A percentile compares a stretch with the other conserved stretches of the same genome.
Conservation (phyloP, 495 filamentous ascomycete species). For the Hyaloscypha finlandica region DNA sequence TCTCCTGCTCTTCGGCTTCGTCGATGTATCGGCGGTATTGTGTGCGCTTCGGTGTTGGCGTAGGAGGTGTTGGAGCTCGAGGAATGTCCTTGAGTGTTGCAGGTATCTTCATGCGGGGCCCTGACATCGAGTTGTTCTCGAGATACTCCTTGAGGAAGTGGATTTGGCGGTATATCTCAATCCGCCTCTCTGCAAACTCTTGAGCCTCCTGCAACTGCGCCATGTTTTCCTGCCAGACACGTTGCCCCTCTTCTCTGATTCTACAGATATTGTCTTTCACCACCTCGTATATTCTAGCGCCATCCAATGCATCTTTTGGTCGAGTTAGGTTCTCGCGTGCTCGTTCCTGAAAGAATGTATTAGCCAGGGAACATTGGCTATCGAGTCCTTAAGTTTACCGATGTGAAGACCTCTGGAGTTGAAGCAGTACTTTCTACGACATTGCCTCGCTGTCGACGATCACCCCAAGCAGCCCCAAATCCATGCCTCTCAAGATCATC, state of each 20-base stretch:
- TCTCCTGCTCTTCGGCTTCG: neutral
- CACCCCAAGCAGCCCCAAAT: slow-evolving; percentile 8
- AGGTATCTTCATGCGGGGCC: neutral
- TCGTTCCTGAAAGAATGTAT: slow-evolving; percentile 6
- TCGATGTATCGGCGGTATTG: neutral
- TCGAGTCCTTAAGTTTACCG: neutral
- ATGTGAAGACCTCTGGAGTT: slow-evolving; percentile 11
- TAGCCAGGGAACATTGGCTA: neutral
- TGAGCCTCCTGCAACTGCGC: neutral
- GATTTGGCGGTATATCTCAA: neutral
- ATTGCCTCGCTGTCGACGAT: neutral
- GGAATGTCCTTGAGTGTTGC: neutral
- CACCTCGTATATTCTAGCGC: neutral
- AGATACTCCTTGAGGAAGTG: neutral
- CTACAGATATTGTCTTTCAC: neutral
- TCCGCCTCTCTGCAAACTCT: neutral
- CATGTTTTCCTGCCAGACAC: neutral
- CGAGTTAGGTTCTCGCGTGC: neutral
- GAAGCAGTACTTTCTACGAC: neutral
- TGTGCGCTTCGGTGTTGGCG: neutral
- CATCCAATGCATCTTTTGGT: neutral
- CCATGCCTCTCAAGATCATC: slow-evolving; percentile 1
- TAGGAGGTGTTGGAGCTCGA: neutral
- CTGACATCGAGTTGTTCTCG: neutral
- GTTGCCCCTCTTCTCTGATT: neutral